Percentiles rank a stretch among this genome's conserved stretches.
Evolutionary conservation across 495 filamentous ascomycete genomes (phyloP).

Genomic region (Aspergillus taichungensis): DNA sequence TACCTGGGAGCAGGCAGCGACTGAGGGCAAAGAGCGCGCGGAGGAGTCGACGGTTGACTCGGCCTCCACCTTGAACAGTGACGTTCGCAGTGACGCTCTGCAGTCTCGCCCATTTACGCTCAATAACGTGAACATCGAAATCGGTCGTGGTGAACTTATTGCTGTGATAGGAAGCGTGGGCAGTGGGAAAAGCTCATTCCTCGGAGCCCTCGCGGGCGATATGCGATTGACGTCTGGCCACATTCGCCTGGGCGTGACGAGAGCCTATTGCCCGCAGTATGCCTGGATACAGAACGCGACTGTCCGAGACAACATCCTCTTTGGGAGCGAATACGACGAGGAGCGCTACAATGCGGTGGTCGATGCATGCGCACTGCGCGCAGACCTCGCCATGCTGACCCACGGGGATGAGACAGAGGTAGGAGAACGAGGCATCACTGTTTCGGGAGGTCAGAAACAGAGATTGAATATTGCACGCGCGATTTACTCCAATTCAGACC

Average conservation of each 20-base stretch:
- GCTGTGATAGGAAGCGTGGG: constrained; percentile 90
- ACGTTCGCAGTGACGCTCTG: constrained; percentile 33
- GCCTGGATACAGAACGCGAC: constrained; percentile 95
- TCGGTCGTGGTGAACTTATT: constrained; percentile 75
- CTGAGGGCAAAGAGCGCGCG: constrained; percentile 20
- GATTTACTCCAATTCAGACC: constrained; percentile 75
- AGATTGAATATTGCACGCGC: constrained; percentile 71
- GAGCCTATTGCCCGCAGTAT: constrained; percentile 91
- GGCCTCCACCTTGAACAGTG: constrained; percentile 12
- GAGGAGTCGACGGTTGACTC: constrained; percentile 15
- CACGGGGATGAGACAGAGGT: constrained; percentile 50
- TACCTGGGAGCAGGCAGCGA: constrained; percentile 70
- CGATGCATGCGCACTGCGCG: constrained; percentile 46
- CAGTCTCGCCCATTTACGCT: constrained; percentile 67
- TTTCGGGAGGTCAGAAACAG: constrained; percentile 61
- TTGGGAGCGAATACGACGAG: constrained; percentile 58
- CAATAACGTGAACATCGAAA: constrained; percentile 59
- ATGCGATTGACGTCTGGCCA: constrained; percentile 77
- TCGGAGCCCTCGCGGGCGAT: constrained; percentile 85
- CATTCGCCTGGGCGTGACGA: constrained; percentile 62
- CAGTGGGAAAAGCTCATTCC: constrained; percentile 83
- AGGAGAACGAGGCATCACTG: constrained; percentile 54
- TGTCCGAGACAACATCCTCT: constrained; percentile 81
- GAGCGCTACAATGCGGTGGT: constrained; percentile 49
- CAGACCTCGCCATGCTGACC: constrained; percentile 48